Base-by-base conservation (phyloP, 495 filamentous ascomycete species). In the Talaromyces ruber region DNA sequence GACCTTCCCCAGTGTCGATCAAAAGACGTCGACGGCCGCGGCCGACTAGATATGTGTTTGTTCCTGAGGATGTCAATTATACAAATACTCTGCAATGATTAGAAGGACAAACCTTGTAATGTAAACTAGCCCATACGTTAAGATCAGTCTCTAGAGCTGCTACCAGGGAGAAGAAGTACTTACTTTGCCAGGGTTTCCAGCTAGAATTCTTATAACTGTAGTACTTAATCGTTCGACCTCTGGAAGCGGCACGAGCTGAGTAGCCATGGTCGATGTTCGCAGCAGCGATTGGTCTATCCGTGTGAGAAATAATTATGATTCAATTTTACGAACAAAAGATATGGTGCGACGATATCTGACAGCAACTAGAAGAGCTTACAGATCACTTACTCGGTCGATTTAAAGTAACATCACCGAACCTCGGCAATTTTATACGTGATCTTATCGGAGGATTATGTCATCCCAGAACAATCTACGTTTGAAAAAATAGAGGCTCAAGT, bases 11-110 rank as follows among this genome's bases (percentile, higher is more conserved):
- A 1, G 91, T 92, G 73, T 96, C 92, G 67, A 96, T 84, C 11
- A 96, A 80, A 60, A 93, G 76, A 8, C 91, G 83, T 4, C 78
- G 66, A 7, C 75, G 68, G 12, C 89, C 89, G 51, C 68, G 89
- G 65, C 91, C 92, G 62, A 96, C 65, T 16, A 96, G 78, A 70
- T 94, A 96, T 45, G 92, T 96, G 72, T 96, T 96, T 58, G 92
- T 95, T 61, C 87, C 87, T 85, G 61, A n/a, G 58, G 47, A 6
- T 45, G 24, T 22, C 26, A 28, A 6, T 26, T 28, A 26, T n/a
- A 5, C 21, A 24, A 6, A 28, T 22, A 14, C 14, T 16, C 14
- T 29, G 29, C 6, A 14, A 6, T 26, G 43, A 26, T 14, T 8
- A 22, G 50, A 26, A 25, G 3, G 18, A 65, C 64, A 29, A 62